These are phyloP conservation scores for Ogataea ramenticola DNA, from an alignment of 805 yeast genomes.

Conservation along the genomic window DNA sequence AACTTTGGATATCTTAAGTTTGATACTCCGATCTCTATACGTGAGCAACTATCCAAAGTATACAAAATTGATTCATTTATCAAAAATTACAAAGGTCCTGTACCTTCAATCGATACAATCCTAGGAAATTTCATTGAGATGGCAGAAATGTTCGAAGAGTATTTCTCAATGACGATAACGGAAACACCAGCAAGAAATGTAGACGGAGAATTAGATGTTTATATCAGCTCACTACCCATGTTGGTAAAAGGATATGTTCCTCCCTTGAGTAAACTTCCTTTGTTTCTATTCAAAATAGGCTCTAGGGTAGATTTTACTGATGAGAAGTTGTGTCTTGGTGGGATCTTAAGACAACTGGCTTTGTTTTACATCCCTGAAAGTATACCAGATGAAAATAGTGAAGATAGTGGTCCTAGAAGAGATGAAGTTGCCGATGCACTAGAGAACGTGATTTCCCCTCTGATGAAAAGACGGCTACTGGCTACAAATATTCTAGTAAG, in stretches of 20 bases:
- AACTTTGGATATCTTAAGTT: conserved; percentile 64
- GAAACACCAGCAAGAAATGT: conserved; percentile 16
- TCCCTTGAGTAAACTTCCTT: conserved; percentile 52
- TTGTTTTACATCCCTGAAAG: conserved; percentile 63
- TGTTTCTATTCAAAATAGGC: conserved; percentile 58
- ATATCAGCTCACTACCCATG: conserved; percentile 55
- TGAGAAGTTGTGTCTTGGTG: conserved; percentile 64
- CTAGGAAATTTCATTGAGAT: conserved; percentile 32
- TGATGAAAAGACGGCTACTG: conserved; percentile 51
- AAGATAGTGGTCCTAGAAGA: conserved; percentile 18
- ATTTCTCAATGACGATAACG: conserved; percentile 50
- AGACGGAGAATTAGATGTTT: conserved; percentile 24
- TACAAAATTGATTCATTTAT: conserved; percentile 17
- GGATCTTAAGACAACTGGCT: conserved; percentile 62
- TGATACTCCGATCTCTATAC: conserved; percentile 23
- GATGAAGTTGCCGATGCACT: conserved; percentile 24
- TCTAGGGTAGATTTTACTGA: conserved; percentile 53
- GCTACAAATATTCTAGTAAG: conserved; percentile 48
- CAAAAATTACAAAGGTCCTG: neutral
- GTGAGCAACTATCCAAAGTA: conserved; percentile 30
- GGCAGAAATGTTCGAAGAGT: conserved; percentile 77
- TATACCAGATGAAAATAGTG: conserved; percentile 21
- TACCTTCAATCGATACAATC: conserved; percentile 15
- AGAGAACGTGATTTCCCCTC: conserved; percentile 60
- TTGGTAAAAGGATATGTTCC: conserved; percentile 61